phyloP scores from a whole-genome alignment of 2,329 filamentous ascomycete species.

The Alternaria arbusti region DNA sequence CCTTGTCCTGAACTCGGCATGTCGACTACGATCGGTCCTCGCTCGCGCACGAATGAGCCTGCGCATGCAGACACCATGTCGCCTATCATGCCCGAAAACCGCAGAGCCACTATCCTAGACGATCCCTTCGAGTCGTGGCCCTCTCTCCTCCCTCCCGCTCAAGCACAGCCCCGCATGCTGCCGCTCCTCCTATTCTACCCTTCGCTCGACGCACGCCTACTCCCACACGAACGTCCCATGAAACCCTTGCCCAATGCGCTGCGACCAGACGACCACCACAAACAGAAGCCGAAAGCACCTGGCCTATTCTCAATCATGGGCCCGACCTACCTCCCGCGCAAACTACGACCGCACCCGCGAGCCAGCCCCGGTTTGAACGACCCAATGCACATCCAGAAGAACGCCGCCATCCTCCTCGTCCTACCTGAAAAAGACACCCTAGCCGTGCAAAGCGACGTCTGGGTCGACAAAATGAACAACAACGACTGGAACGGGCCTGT shows the following conservation, averaged over 20 bases:
- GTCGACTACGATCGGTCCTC: conserved; percentile 13
- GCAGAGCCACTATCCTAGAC: conserved; percentile 39
- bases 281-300: conserved; percentile 38
- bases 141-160: conserved; percentile 42
- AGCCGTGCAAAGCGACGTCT: conserved; percentile 52
- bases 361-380: conserved; percentile 50
- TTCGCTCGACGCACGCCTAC: conserved; percentile 50
- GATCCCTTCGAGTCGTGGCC: conserved; percentile 46
- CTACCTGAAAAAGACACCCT: conserved; percentile 51
- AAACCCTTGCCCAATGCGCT: conserved; percentile 45
- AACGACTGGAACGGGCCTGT: conserved; percentile 42
- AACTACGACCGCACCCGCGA: conserved; percentile 46
- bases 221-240: conserved; percentile 50
- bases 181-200: conserved; percentile 54
- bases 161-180: conserved; percentile 43
- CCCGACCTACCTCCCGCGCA: conserved; percentile 51
- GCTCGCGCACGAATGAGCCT: conserved; percentile 12
- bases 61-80: conserved; percentile 30
- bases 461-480: conserved; percentile 50
- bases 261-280: conserved; percentile 38
- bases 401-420: conserved; percentile 51
- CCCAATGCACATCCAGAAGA: conserved; percentile 43
- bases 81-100: conserved; percentile 36
- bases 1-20: conserved; percentile 32
- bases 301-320: conserved; percentile 50